A percentile compares a stretch with the other conserved stretches of the same genome.
These are phyloP conservation scores for Cucumis variabilis DNA, from an alignment of 331 rosid species.

Conservation along the genomic window DNA sequence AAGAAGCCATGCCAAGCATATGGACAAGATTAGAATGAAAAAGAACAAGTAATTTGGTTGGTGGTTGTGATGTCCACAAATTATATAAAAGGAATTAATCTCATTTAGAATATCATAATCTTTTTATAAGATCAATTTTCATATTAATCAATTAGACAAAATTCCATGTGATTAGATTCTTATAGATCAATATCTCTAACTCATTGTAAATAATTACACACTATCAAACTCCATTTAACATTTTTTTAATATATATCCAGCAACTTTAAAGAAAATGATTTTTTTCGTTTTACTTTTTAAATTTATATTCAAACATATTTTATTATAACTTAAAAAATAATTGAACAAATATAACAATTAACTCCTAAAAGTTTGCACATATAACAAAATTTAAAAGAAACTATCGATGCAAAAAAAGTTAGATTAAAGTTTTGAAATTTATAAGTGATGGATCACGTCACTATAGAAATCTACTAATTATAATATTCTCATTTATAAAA, in stretches of 20 bases:
- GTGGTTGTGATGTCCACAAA: constrained; percentile 39
- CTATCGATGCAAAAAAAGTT: no score
- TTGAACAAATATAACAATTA: no score
- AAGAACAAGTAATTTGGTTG: constrained; percentile 14
- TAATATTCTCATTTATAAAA: no score
- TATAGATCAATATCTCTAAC: background rate
- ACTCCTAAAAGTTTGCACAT: no score
- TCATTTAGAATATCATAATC: constrained; percentile 38
- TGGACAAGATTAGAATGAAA: background rate
- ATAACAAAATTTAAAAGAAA: no score
- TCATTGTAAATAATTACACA: background rate
- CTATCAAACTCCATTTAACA: background rate
- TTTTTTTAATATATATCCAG: background rate
- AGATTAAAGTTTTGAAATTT: no score
- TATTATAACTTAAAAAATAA: background rate
- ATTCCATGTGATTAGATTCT: constrained; percentile 37
- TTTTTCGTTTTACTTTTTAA: background rate
- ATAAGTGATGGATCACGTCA: no score
- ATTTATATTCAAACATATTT: background rate
- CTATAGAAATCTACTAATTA: no score
- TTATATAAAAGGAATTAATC: constrained; percentile 29
- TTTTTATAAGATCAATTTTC: constrained; percentile 28
- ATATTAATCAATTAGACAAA: background rate
- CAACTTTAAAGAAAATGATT: background rate
- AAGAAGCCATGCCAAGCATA: background rate